A percentile compares a stretch with the other conserved stretches of the same genome.
phyloP scores from a whole-genome alignment of 176 grass and related monocot genomes.

The Aegilops tauschii region DNA sequence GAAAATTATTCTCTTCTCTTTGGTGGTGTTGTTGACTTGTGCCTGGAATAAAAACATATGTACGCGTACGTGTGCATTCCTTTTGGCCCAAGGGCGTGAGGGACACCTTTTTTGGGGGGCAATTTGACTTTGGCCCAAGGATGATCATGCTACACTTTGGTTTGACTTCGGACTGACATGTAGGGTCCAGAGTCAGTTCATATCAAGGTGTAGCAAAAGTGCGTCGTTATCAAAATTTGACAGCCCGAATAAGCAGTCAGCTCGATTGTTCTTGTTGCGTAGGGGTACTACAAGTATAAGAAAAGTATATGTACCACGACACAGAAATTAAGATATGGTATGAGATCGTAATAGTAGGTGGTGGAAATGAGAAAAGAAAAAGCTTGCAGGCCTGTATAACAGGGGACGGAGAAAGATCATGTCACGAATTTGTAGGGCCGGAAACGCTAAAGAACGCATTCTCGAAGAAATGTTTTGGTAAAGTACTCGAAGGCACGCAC shows the following conservation, averaged over 20 bases:
- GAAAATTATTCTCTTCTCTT: background rate
- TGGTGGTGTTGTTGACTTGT: slow-evolving; percentile 20
- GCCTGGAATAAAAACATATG: background rate
- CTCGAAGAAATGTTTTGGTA: background rate
- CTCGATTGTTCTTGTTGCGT: background rate
- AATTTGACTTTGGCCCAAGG: background rate
- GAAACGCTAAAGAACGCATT: background rate
- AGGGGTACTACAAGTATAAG: background rate
- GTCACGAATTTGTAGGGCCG: slow-evolving; percentile 18
- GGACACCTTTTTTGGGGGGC: too few species aligned
- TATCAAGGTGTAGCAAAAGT: too few species aligned
- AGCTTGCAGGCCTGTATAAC: background rate
- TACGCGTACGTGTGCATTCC: background rate
- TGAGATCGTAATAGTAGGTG: background rate
- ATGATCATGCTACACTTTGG: background rate
- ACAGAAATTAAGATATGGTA: background rate
- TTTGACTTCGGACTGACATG: background rate
- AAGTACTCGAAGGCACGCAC: background rate
- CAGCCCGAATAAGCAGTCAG: background rate
- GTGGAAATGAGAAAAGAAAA: background rate
- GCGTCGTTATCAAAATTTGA: too few species aligned
- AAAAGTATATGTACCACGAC: too few species aligned
- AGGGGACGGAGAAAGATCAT: slow-evolving; percentile 43
- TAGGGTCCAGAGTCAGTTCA: background rate
- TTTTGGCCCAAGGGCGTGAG: too few species aligned